Percentiles rank a stretch among this genome's conserved stretches.
These are phyloP conservation scores for Globisporangium solare DNA, from an alignment of 352 stramenopile species.

Conservation along the genomic window DNA sequence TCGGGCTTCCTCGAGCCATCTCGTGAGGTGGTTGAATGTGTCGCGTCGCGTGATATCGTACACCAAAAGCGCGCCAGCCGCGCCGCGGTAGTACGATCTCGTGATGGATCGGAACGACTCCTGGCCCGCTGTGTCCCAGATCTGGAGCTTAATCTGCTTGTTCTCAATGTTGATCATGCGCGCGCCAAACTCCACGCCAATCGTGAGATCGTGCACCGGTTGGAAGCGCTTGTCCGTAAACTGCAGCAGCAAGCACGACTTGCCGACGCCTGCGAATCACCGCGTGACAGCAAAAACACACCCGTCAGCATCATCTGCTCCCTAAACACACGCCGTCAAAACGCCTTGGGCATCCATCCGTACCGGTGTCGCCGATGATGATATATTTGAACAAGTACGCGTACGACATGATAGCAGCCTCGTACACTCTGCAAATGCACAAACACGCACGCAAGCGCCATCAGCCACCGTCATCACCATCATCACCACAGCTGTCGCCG, in stretches of 20 bases:
- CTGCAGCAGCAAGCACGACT: constrained; percentile 99
- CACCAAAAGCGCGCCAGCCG: constrained; percentile 95
- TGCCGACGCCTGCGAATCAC: constrained; percentile 92
- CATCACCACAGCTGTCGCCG: too few relatives aligned
- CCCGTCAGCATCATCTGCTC: neutral
- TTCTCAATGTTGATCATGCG: constrained; percentile 99
- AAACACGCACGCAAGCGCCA: neutral
- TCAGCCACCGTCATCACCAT: neutral
- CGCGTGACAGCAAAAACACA: neutral
- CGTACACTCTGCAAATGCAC: neutral
- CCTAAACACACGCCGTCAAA: neutral
- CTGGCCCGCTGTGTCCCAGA: constrained; percentile 98
- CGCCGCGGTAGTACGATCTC: constrained; percentile 98
- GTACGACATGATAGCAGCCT: constrained; percentile 83
- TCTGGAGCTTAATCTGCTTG: constrained; percentile 98
- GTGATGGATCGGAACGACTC: constrained; percentile 99
- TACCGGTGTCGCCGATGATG: constrained; percentile 98
- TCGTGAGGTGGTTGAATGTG: constrained; percentile 98
- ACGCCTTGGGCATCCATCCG: neutral
- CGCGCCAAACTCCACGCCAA: constrained; percentile 99
- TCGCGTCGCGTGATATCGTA: constrained; percentile 99
- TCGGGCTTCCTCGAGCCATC: constrained; percentile 98
- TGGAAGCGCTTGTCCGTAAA: constrained; percentile 99
- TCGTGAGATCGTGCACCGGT: constrained; percentile 98
- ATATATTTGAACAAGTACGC: constrained; percentile 98